Evolutionary conservation across 73 alveolate species (phyloP).

Genomic region (Uronychia setigera): DNA sequence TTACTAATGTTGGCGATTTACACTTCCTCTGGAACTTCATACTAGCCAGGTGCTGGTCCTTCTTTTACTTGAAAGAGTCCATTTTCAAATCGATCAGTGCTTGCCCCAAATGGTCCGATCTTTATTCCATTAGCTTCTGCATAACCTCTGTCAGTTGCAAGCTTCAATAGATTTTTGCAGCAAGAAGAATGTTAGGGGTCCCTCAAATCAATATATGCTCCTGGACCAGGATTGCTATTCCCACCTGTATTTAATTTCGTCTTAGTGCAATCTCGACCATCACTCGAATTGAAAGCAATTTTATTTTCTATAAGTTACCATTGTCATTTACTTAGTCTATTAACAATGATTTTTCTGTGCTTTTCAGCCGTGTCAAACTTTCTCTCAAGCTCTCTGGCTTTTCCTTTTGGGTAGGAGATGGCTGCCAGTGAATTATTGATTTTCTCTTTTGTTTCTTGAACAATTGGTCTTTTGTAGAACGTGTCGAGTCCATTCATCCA

Average conservation of each 20-base stretch:
- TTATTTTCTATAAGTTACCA: neutral
- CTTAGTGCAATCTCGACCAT: neutral
- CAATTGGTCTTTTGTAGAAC: neutral
- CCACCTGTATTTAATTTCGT: neutral
- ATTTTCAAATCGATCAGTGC: conserved; percentile 19
- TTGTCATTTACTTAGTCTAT: neutral
- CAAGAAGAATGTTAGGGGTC: conserved; percentile 21
- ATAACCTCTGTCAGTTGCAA: conserved; percentile 7
- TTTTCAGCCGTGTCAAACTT: neutral
- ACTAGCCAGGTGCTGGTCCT: conserved; percentile 7
- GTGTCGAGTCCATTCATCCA: neutral
- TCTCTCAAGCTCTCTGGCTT: neutral
- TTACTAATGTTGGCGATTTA: too few relatives aligned
- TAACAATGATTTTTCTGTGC: neutral
- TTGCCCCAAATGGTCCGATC: conserved; percentile 4
- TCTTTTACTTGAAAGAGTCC: neutral
- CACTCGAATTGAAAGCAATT: neutral
- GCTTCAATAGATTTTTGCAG: neutral
- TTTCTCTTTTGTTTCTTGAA: neutral
- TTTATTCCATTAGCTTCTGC: conserved; percentile 5
- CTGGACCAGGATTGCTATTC: conserved; percentile 26
- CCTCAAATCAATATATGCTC: conserved; percentile 1
- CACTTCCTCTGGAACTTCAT: neutral
- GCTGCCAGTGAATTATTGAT: neutral
- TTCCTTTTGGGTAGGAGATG: neutral